Base-by-base conservation (phyloP, 768 basidiomycete genomes). In the Kwoniella pini region DNA sequence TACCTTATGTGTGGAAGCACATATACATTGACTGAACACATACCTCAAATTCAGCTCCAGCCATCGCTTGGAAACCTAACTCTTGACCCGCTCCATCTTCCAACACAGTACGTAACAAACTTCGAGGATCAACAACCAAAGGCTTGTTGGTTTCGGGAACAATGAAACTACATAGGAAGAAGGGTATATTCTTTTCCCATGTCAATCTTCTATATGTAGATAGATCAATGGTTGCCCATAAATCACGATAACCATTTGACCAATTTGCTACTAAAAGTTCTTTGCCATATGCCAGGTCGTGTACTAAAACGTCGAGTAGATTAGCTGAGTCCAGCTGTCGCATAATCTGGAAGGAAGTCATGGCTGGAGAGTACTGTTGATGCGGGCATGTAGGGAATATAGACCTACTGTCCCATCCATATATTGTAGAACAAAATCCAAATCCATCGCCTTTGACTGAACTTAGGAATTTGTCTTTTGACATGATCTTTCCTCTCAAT, bases 11-110 rank as follows among this genome's bases (percentile, higher is more conserved):
- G n/a, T n/a, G n/a, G n/a, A n/a, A n/a, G n/a, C n/a, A n/a, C n/a
- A n/a, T n/a, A n/a, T n/a, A n/a, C n/a, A n/a, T n/a, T n/a, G n/a
- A n/a, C n/a, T n/a, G n/a, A n/a, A n/a, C 10, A 77, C 83, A 53
- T 71, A 89, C 92, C 84, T 99, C 96, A 68, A 90, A 98, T 80
- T 99, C 95, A 7, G 89, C 85, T 9, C 92, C 94, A n/a, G 90
- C 86, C 69, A 86, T 83, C 71, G 91, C 89, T 28, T 85, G 80
- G 28, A 44, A 57, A 3, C 55, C 65, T 84, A 84, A 13, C 64
- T 72, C 38, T 42, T 80, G 76, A 39, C 77, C 80, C 0, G 84
- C 63, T 0, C 77, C 86, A 38, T 79, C 80, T 1, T 84, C 83
- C 0, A 83, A 81, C 0, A 86, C 83, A 28, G 80, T 82, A 69